Percentiles rank a stretch among this genome's conserved stretches.
Evolutionary conservation across 148 eudicot species (phyloP).

Genomic region (Agrostemma githago): DNA sequence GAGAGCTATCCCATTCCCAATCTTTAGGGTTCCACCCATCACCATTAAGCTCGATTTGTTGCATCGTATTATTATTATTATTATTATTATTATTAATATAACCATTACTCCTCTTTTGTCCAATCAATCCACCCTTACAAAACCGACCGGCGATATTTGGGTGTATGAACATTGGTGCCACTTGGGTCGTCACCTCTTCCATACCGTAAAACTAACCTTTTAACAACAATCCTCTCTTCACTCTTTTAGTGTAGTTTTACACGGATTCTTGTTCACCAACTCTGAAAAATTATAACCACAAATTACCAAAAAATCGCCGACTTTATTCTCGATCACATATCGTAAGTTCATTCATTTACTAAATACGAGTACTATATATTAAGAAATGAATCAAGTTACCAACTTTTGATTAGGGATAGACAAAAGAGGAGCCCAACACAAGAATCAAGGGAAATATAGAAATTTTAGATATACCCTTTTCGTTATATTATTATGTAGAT

Average conservation of each 20-base stretch:
- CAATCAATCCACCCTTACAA: slow-evolving; percentile 28
- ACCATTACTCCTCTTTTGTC: slow-evolving; percentile 24
- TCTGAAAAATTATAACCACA: slow-evolving; percentile 10
- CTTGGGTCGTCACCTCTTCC: slow-evolving; percentile 34
- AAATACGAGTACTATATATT: background rate
- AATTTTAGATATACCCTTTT: no score
- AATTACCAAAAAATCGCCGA: slow-evolving; percentile 11
- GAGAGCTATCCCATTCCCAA: slow-evolving; percentile 34
- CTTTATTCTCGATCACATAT: slow-evolving; percentile 4
- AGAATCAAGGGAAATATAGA: background rate
- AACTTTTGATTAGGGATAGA: background rate
- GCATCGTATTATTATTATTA: background rate
- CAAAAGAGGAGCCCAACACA: slow-evolving; percentile 15
- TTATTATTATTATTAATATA: slow-evolving; percentile 1
- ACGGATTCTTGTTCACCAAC: slow-evolving; percentile 12
- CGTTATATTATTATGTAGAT: no score
- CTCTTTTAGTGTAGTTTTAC: background rate
- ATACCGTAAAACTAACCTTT: background rate
- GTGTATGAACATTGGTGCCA: slow-evolving; percentile 32
- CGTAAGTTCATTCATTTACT: background rate
- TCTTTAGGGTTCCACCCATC: slow-evolving; percentile 32
- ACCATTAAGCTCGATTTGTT: slow-evolving; percentile 3
- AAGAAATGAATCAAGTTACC: background rate
- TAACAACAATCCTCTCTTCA: background rate
- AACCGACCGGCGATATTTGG: slow-evolving; percentile 24